Conservation (phyloP, 148 eudicot species). For the Arbutus unedo region DNA sequence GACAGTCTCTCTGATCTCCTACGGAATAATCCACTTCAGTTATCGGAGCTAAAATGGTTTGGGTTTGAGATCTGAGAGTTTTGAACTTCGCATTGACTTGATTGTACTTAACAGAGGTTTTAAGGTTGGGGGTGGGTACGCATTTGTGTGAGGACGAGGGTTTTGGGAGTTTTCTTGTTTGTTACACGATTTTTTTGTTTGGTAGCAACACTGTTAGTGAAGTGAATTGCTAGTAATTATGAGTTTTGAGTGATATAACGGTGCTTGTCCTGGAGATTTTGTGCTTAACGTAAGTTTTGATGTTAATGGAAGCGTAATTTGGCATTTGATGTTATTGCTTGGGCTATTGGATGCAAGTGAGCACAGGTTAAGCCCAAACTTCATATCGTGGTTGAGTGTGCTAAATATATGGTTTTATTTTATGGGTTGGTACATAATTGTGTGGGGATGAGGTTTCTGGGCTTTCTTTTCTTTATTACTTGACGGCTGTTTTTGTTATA, state of each 20-base stretch:
- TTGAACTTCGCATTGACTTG: constrained; percentile 11
- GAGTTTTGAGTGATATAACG: background rate
- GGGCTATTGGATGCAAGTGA: background rate
- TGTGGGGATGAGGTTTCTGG: background rate
- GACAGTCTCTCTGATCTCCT: background rate
- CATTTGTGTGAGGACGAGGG: constrained; percentile 13
- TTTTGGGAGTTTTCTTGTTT: background rate
- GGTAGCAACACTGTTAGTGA: background rate
- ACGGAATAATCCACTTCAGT: background rate
- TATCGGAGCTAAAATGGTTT: background rate
- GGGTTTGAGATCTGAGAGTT: constrained; percentile 23
- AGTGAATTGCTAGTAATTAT: constrained; percentile 6
- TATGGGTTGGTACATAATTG: constrained; percentile 9
- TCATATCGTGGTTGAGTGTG: background rate
- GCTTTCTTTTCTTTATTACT: background rate
- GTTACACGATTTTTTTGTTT: background rate
- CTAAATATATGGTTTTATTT: background rate
- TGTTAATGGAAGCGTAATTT: constrained; percentile 3
- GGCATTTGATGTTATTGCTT: background rate
- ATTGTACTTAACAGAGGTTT: background rate
- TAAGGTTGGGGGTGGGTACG: background rate
- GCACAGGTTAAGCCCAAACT: background rate
- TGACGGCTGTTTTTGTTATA: background rate
- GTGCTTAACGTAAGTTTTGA: background rate
- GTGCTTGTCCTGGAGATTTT: constrained; percentile 3